These are phyloP conservation scores for Termitomyces sp. DNA, from an alignment of 768 basidiomycete genomes.

Conservation along the genomic window DNA sequence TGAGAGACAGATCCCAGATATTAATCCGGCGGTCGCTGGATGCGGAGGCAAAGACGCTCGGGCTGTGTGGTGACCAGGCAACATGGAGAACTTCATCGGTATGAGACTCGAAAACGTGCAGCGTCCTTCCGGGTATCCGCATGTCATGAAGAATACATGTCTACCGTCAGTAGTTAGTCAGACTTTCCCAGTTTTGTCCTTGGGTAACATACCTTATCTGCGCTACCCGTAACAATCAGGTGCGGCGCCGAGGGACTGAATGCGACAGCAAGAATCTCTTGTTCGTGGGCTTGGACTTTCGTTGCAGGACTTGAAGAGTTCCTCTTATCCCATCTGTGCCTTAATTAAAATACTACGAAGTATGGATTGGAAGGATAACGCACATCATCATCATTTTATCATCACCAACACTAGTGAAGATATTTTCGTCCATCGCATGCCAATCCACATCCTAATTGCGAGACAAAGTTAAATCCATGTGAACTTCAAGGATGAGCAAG, in stretches of 20 bases:
- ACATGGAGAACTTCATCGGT: conserved; percentile 93
- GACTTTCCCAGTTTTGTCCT: neutral
- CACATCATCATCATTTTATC: conserved; percentile 93
- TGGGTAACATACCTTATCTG: conserved; percentile 68
- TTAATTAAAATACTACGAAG: neutral
- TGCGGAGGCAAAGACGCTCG: conserved; percentile 91
- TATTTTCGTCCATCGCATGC: conserved; percentile 75
- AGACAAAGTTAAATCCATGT: neutral
- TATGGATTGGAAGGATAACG: conserved; percentile 22
- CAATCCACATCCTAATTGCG: conserved; percentile 85
- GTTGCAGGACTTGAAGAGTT: conserved; percentile 60
- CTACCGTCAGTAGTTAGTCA: conserved; percentile 32
- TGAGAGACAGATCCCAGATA: conserved; percentile 89
- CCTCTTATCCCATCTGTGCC: conserved; percentile 86
- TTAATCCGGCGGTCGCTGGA: conserved; percentile 92
- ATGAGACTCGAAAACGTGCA: conserved; percentile 92
- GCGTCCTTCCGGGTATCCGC: conserved; percentile 61
- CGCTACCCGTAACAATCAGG: conserved; percentile 85
- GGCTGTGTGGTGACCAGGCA: conserved; percentile 92
- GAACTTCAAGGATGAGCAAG: neutral
- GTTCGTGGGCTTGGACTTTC: conserved; percentile 80
- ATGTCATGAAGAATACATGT: conserved; percentile 87
- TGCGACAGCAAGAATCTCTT: conserved; percentile 86
- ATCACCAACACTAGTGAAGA: conserved; percentile 94
- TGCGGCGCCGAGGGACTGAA: conserved; percentile 81